phyloP scores from a whole-genome alignment of 2,329 filamentous ascomycete species.

The Coniochaeta ligniaria region DNA sequence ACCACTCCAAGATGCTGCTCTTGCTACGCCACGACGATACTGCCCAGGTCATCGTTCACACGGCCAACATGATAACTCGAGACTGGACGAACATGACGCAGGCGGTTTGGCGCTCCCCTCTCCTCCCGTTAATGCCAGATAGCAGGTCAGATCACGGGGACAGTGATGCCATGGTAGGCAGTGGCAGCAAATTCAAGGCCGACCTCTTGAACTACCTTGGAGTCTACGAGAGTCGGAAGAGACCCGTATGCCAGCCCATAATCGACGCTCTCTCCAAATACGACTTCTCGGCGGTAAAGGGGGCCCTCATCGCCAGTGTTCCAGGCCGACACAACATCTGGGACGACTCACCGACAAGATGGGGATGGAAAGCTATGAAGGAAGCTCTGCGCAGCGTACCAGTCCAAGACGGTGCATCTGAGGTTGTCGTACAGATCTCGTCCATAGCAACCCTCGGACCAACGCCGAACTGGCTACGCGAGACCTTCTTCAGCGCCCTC shows the following conservation, averaged over 20 bases:
- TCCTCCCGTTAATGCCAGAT: slow-evolving; percentile 44
- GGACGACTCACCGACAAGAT: slow-evolving; percentile 46
- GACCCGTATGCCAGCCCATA: slow-evolving; percentile 44
- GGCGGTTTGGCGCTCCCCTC: slow-evolving; percentile 70
- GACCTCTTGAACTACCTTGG: slow-evolving; percentile 68
- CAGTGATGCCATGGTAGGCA: slow-evolving; percentile 35
- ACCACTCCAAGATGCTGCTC: slow-evolving; percentile 85
- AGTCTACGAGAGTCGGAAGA: slow-evolving; percentile 55
- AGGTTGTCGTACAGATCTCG: slow-evolving; percentile 62
- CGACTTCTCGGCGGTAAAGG: slow-evolving; percentile 64
- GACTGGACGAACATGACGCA: slow-evolving; percentile 90
- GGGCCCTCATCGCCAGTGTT: slow-evolving; percentile 69
- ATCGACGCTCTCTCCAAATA: slow-evolving; percentile 49
- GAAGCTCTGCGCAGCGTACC: slow-evolving; percentile 51
- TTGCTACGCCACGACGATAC: slow-evolving; percentile 69
- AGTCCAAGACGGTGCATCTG: slow-evolving; percentile 28
- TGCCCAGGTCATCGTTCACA: slow-evolving; percentile 77
- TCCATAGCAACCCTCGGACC: slow-evolving; percentile 74
- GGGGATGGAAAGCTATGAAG: slow-evolving; percentile 68
- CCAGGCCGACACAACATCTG: slow-evolving; percentile 57
- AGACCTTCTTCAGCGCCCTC: slow-evolving; percentile 51
- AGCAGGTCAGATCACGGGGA: background rate
- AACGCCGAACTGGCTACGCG: slow-evolving; percentile 64
- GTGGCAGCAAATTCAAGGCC: slow-evolving; percentile 64
- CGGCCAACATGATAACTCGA: slow-evolving; percentile 81